Conservation (phyloP, 345 rosid genomes). For the Salix dunnii region DNA sequence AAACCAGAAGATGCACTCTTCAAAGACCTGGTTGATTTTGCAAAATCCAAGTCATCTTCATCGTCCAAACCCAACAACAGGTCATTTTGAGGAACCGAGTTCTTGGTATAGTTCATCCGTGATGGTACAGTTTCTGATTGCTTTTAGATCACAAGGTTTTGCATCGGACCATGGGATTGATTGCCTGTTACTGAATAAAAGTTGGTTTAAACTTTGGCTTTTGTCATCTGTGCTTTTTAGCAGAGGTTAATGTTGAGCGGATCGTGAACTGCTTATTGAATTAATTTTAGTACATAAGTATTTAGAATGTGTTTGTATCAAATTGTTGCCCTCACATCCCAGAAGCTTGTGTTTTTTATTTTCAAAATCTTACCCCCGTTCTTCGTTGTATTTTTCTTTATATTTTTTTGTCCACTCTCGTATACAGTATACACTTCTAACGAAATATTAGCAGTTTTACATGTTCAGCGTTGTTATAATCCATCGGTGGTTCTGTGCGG, state of each 20-base stretch:
- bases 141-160: slow-evolving; percentile 25
- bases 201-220: slow-evolving; percentile 17
- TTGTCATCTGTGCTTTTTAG: slow-evolving; percentile 18
- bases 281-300: slow-evolving; percentile 15
- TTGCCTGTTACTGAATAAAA: slow-evolving; percentile 19
- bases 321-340: not conserved
- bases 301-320: slow-evolving; percentile 19
- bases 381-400: not conserved
- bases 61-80: slow-evolving; percentile 62
- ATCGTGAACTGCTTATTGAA: slow-evolving; percentile 11
- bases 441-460: not conserved
- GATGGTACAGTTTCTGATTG: slow-evolving; percentile 30
- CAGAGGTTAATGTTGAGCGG: slow-evolving; percentile 19
- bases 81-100: slow-evolving; percentile 45
- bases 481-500: not conserved
- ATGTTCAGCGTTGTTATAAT: not conserved
- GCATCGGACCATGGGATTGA: slow-evolving; percentile 17
- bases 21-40: slow-evolving; percentile 86
- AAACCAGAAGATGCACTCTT: slow-evolving; percentile 85
- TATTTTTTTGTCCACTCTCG: too few species aligned
- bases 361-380: too few species aligned
- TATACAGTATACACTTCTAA: not conserved
- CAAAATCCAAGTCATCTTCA: slow-evolving; percentile 77
- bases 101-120: slow-evolving; percentile 19
- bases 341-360: not conserved